Conservation (phyloP, 2,329 filamentous ascomycete genomes). For the Aplosporella prunicola region DNA sequence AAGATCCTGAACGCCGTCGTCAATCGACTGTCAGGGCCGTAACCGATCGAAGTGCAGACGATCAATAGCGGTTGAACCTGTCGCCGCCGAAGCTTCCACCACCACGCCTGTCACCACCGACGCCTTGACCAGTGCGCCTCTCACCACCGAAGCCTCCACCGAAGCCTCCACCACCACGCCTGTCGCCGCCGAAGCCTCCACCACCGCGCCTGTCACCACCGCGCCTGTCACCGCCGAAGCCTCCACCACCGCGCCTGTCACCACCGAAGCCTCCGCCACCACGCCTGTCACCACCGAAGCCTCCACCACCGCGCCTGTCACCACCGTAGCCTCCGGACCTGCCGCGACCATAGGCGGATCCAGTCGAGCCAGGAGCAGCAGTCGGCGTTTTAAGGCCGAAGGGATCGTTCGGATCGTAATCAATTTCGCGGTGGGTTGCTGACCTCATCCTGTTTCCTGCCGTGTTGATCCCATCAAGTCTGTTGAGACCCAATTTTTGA, state of each 20-base stretch:
- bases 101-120: slow-evolving; percentile 13
- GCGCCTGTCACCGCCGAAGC: slow-evolving; percentile 9
- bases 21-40: no score
- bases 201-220: not conserved
- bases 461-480: no score
- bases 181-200: slow-evolving; percentile 9
- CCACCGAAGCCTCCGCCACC: slow-evolving; percentile 4
- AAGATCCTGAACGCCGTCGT: no score
- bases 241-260: slow-evolving; percentile 9
- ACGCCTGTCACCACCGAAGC: slow-evolving; percentile 17
- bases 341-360: no score
- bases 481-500: no score
- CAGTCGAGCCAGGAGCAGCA: no score
- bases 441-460: no score
- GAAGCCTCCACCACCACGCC: slow-evolving; percentile 12
- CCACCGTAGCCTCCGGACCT: slow-evolving; percentile 8
- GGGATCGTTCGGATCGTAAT: no score
- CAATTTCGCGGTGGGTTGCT: no score
- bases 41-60: no score
- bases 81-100: not conserved
- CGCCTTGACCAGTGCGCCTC: slow-evolving; percentile 14
- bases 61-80: not conserved
- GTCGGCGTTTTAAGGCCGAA: no score
- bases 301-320: slow-evolving; percentile 12
- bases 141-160: slow-evolving; percentile 15